These are phyloP conservation scores for Sporothrix humicola DNA, from an alignment of 2,329 filamentous ascomycete species.

Conservation along the genomic window DNA sequence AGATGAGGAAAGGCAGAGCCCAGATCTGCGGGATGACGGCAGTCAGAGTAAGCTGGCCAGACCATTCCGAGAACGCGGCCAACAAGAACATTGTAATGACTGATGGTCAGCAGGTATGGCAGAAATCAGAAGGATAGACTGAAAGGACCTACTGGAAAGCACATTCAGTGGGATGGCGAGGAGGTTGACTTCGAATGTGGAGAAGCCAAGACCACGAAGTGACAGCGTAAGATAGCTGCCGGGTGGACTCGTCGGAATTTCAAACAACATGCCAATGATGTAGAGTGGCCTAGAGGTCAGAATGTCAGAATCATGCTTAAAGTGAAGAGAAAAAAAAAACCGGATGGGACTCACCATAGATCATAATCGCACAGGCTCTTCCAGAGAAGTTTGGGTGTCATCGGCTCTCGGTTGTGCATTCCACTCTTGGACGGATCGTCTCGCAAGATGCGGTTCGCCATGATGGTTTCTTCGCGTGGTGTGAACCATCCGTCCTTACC, in stretches of 20 bases:
- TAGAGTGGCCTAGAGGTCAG: constrained; percentile 18
- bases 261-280: constrained; percentile 32
- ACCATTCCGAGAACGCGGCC: constrained; percentile 52
- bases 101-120: neutral
- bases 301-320: constrained; percentile 50
- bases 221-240: constrained; percentile 33
- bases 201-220: constrained; percentile 33
- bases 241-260: constrained; percentile 29
- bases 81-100: constrained; percentile 54
- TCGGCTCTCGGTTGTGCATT: constrained; percentile 65
- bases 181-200: constrained; percentile 36
- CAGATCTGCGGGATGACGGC: constrained; percentile 55
- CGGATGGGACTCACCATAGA: constrained; percentile 42
- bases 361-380: constrained; percentile 52
- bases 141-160: constrained; percentile 36
- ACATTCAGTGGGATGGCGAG: constrained; percentile 38
- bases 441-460: constrained; percentile 63
- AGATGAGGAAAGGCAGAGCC: constrained; percentile 56
- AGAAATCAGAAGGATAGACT: neutral
- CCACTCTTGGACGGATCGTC: constrained; percentile 65
- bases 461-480: constrained; percentile 64
- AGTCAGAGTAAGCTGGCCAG: constrained; percentile 40
- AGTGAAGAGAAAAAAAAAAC: constrained; percentile 59
- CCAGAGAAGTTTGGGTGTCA: constrained; percentile 58
- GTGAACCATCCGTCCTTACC: constrained; percentile 65